phyloP scores from a whole-genome alignment of 139 green algal genomes.

The Deuterostichococcus epilithicus region DNA sequence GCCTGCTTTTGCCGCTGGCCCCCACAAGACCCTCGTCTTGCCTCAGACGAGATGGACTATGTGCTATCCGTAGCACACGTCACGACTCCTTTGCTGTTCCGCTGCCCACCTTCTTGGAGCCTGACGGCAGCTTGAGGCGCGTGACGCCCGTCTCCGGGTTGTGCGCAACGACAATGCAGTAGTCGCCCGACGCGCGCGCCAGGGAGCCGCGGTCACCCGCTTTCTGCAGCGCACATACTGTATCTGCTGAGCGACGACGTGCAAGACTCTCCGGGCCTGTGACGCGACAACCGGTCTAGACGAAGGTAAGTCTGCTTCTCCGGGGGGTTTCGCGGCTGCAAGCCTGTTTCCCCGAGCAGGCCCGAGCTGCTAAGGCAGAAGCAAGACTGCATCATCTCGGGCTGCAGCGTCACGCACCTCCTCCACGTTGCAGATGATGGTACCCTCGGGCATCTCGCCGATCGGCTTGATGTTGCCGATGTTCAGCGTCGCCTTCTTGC shows the following conservation, averaged over 20 bases:
- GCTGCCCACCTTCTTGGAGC: conserved; percentile 88
- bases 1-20: neutral
- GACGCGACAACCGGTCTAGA: too few relatives aligned
- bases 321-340: neutral
- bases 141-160: conserved; percentile 96
- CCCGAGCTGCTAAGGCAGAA: neutral
- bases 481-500: conserved; percentile 91
- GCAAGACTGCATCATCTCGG: neutral
- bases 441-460: conserved; percentile 96
- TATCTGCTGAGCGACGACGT: too few relatives aligned
- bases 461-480: conserved; percentile 98
- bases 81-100: neutral
- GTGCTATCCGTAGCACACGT: neutral
- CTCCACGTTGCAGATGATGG: conserved; percentile 99
- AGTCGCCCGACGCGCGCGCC: conserved; percentile 93
- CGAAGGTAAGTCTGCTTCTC: too few relatives aligned
- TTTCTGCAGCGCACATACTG: conserved; percentile 65
- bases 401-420: conserved; percentile 58
- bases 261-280: too few relatives aligned
- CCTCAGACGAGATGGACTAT: neutral
- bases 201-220: conserved; percentile 89
- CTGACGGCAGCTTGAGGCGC: conserved; percentile 97
- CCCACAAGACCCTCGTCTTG: neutral
- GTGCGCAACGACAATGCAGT: conserved; percentile 96
- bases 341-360: neutral